Base-by-base conservation (phyloP, 1,284 basidiomycete genomes). In the Cronartium quercuum region DNA sequence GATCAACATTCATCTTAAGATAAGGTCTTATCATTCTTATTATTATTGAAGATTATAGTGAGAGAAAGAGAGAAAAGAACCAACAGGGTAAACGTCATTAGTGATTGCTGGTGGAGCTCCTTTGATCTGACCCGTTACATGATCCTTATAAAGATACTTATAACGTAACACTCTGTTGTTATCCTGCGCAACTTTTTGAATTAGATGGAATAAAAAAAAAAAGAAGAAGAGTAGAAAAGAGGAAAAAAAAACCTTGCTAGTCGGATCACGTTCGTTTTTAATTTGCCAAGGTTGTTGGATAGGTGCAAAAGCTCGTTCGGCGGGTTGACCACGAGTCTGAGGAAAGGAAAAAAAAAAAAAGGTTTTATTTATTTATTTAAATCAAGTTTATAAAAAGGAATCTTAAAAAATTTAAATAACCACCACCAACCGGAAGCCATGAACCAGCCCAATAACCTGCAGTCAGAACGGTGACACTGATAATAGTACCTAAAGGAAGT, bases 141-240 rank as follows among this genome's bases (percentile, higher is more conserved):
- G 58, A 15, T 61, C 58, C 37, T 61, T 61, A 29, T 61, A 61
- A 15, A 61, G 37, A 35, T 61, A 61, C 58, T 61, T 61, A 35
- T 61, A 61, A 13, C 58, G 58, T 3, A 35, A 21, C 24, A 61
- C 58, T 34, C 58, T 21, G 24, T 61, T 35, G 24, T 61, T 34
- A n/a, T n/a, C n/a, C n/a, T n/a, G n/a, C n/a, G n/a, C n/a, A n/a
- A n/a, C n/a, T n/a, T n/a, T n/a, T n/a, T n/a, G n/a, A n/a, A n/a
- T n/a, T n/a, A n/a, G n/a, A n/a, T n/a, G n/a, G n/a, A n/a, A n/a
- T n/a, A n/a, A n/a, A n/a, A n/a, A n/a, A n/a, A n/a, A n/a, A n/a
- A n/a, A n/a, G n/a, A n/a, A n/a, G n/a, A n/a, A n/a, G n/a, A n/a
- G n/a, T n/a, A n/a, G 18, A n/a, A n/a, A 55, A 55, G 15, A 24